Evolutionary conservation across 306 rosid species (phyloP), one percentile per base, ranked within the genome.

Genomic region (Cicer pinnatifidum): DNA sequence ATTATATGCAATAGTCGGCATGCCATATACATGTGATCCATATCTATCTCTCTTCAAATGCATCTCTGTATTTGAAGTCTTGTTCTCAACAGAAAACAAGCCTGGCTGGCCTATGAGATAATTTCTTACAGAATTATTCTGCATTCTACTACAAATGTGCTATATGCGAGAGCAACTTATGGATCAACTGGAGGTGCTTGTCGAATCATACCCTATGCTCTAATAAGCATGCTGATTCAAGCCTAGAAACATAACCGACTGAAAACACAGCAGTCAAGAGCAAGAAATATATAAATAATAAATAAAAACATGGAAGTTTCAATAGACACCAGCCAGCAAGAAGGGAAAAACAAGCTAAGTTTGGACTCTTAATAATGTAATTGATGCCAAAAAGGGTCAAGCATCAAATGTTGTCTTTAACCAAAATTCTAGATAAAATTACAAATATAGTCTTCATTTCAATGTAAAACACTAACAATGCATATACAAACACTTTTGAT

Each of bases 71-170:
- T 41, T 37, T 73, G 13, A 57, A 73, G 78, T 44, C 44, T 44
- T 65, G 58, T 79, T 48, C 69, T 45, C 75, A 46, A 20, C 5
- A 54, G 63, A 66, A 37, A 79, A 56, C 43, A 59, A 73, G 57
- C 60, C 33, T 56, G 69, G 64, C 58, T 53, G 54, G 54, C 79
- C 73, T 5, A 64, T 7, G 13, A 17, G 61, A 47, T 79, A 37
- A 56, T 73, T 72, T 59, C 41, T 44, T 56, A 20, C 40, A 56
- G 54, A 74, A 63, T 33, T 39, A 38, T 63, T 71, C 69, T 54
- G 79, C 78, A 79, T 46, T 35, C 46, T 12, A 9, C 16, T 15
- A 48, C 58, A 41, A 65, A 10, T 57, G 43, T 62, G 60, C 8
- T 41, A 66, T 9, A 72, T 64, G 3, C 12, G 20, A 12, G 73